Evolutionary conservation across 371 early-diverging fungal species (phyloP).

Genomic region (Lichtheimia corymbifera): DNA sequence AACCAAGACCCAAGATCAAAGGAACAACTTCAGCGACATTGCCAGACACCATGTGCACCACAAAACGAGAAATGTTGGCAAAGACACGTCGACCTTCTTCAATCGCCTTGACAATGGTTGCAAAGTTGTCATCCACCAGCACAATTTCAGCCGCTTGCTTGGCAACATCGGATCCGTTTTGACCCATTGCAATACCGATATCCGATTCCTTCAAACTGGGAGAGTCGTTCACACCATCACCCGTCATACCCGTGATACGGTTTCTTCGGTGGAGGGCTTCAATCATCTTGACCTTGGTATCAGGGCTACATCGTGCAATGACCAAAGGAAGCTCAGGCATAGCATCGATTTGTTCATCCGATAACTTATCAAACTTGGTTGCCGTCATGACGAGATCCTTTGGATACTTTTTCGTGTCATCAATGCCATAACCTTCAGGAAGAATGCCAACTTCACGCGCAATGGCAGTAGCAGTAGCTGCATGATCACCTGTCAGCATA

Average conservation of each 20-base stretch:
- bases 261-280: constrained; percentile 85
- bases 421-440: background rate
- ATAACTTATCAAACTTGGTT: constrained; percentile 77
- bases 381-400: constrained; percentile 81
- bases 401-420: background rate
- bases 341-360: constrained; percentile 78
- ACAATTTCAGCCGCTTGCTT: constrained; percentile 93
- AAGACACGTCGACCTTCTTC: constrained; percentile 87
- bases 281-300: constrained; percentile 97
- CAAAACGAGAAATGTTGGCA: constrained; percentile 92
- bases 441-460: constrained; percentile 90
- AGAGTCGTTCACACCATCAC: constrained; percentile 91
- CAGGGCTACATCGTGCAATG: constrained; percentile 94
- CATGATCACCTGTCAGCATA: constrained; percentile 96
- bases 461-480: constrained; percentile 91
- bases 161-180: constrained; percentile 88
- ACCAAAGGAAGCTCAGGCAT: constrained; percentile 84
- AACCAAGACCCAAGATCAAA: constrained; percentile 71
- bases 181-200: constrained; percentile 93
- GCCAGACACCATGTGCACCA: constrained; percentile 86
- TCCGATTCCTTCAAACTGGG: constrained; percentile 92
- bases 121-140: constrained; percentile 86
- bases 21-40: constrained; percentile 79
- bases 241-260: constrained; percentile 72
- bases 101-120: constrained; percentile 83